Percentiles rank a stretch among this genome's conserved stretches.
Conservation (phyloP, 2,329 filamentous ascomycete genomes). For the Ascosphaera acerosa region DNA sequence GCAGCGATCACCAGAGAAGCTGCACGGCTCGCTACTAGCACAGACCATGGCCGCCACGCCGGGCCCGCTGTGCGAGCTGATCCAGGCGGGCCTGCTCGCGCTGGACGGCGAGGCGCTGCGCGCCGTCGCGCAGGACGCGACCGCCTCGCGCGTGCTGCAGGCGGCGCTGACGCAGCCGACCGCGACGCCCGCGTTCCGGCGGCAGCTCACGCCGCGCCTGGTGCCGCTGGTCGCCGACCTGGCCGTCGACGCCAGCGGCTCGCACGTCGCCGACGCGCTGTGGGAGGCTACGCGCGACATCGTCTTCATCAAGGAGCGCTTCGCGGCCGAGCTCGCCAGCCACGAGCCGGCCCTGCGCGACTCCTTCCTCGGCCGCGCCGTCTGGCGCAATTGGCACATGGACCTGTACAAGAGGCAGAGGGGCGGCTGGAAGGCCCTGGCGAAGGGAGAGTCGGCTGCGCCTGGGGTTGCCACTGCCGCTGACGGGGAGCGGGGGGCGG, state of each 20-base stretch:
- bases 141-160: constrained; percentile 37
- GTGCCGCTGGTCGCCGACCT: constrained; percentile 34
- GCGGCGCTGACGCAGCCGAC: constrained; percentile 30
- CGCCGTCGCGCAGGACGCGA: constrained; percentile 37
- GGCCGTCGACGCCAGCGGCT: constrained; percentile 34
- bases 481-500: constrained; percentile 9
- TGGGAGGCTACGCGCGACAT: constrained; percentile 38
- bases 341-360: constrained; percentile 37
- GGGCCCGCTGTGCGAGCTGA: constrained; percentile 39
- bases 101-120: constrained; percentile 31
- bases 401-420: constrained; percentile 40
- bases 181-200: constrained; percentile 29
- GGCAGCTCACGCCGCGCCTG: constrained; percentile 38
- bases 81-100: constrained; percentile 45
- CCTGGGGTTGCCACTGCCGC: constrained; percentile 5
- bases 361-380: constrained; percentile 36
- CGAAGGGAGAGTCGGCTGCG: constrained; percentile 21
- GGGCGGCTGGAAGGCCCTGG: constrained; percentile 37
- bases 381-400: constrained; percentile 53
- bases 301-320: constrained; percentile 40
- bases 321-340: constrained; percentile 35
- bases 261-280: constrained; percentile 40
- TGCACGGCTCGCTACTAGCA: constrained; percentile 63
- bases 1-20: constrained; percentile 22
- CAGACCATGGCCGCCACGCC: constrained; percentile 54